Conservation (phyloP, 805 yeast species). For the Zygotorulaspora sp. region DNA sequence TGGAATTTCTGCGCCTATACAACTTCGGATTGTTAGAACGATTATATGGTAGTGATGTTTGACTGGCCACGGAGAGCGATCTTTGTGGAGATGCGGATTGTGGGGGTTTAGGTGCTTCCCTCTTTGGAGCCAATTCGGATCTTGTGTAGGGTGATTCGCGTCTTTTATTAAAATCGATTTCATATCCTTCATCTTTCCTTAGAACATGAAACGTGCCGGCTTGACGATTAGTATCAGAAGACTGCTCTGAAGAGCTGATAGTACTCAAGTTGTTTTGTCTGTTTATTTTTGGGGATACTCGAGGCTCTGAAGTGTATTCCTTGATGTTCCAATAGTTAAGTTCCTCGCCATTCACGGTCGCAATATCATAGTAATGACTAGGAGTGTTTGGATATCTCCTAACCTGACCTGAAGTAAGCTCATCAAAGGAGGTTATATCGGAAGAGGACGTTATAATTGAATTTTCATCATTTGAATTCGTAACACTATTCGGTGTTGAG, state of each 20-base stretch:
- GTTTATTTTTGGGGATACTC: conserved; percentile 14
- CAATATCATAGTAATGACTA: conserved; percentile 29
- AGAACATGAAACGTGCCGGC: conserved; percentile 65
- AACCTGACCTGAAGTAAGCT: conserved; percentile 20
- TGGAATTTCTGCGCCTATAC: conserved; percentile 11
- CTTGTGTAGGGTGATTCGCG: conserved; percentile 67
- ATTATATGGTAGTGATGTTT: conserved; percentile 14
- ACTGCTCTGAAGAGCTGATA: conserved; percentile 12
- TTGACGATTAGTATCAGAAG: conserved; percentile 19
- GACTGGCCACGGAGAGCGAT: conserved; percentile 15
- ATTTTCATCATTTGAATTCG: conserved; percentile 27
- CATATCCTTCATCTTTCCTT: conserved; percentile 56
- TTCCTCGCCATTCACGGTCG: conserved; percentile 22
- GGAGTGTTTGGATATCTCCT: conserved; percentile 35
- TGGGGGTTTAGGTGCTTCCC: conserved; percentile 74
- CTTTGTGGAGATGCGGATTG: conserved; percentile 25
- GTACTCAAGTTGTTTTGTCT: conserved; percentile 6
- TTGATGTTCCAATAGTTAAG: conserved; percentile 30
- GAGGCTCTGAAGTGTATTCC: conserved; percentile 18
- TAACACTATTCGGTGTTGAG: conserved; percentile 26
- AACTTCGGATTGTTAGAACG: conserved; percentile 19
- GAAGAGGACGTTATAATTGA: conserved; percentile 30
- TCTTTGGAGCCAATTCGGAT: conserved; percentile 57
- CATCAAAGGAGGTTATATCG: conserved; percentile 32
- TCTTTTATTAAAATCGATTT: conserved; percentile 77